Percentiles rank a stretch among this genome's conserved stretches.
Conservation (phyloP, 306 rosid genomes). For the Prosopis cineraria region DNA sequence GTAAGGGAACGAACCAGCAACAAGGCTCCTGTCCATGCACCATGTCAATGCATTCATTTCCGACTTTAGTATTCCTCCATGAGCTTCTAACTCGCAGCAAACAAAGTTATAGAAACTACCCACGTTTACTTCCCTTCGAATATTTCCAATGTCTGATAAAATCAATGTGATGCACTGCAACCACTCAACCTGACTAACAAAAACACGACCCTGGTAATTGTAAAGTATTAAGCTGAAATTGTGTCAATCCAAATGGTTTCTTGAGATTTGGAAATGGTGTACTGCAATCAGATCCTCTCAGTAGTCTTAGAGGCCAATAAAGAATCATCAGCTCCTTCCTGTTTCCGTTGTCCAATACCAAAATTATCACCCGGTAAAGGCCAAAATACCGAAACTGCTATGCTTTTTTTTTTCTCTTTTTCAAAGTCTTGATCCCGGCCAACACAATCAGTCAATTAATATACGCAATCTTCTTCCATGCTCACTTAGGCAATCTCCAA, state of each 20-base stretch:
- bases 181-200: conserved; percentile 39
- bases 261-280: conserved; percentile 51
- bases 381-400: conserved; percentile 33
- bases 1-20: conserved; percentile 76
- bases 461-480: conserved; percentile 80
- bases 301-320: conserved; percentile 43
- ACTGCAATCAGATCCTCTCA: conserved; percentile 46
- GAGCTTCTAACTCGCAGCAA: conserved; percentile 49
- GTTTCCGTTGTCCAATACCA: conserved; percentile 37
- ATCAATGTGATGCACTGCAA: conserved; percentile 33
- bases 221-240: conserved; percentile 41
- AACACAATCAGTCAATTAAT: conserved; percentile 39
- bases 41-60: conserved; percentile 92
- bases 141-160: conserved; percentile 35
- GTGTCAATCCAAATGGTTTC: conserved; percentile 51
- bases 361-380: conserved; percentile 48
- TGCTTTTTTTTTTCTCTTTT: no score
- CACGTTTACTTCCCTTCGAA: conserved; percentile 37
- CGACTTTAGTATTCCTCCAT: conserved; percentile 69
- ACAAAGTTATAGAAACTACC: conserved; percentile 41
- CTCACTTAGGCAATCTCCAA: conserved; percentile 54
- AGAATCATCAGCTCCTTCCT: conserved; percentile 49
- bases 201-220: conserved; percentile 32
- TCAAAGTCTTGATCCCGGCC: conserved; percentile 48
- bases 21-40: conserved; percentile 93